Conservation (phyloP, 805 yeast species). For the Candida ascalaphidarum region DNA sequence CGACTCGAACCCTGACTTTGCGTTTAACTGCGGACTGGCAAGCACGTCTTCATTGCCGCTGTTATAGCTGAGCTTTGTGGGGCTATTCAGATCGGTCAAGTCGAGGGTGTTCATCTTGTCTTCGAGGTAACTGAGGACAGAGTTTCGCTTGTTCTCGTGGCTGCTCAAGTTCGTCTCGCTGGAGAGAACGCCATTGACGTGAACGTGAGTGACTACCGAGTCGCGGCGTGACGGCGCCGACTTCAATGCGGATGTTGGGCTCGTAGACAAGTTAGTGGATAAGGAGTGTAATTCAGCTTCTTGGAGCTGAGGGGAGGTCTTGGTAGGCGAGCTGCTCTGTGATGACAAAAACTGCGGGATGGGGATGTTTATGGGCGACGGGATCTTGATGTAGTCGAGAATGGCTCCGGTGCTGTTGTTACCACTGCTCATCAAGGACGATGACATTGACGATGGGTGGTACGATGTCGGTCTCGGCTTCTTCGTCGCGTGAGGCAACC, state of each 20-base stretch:
- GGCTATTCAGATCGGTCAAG: constrained; percentile 21
- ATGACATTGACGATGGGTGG: constrained; percentile 53
- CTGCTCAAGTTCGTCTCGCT: constrained; percentile 10
- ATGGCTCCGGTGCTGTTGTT: constrained; percentile 10
- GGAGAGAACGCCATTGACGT: constrained; percentile 35
- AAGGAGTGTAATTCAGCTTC: too few species aligned
- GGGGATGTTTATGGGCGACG: constrained; percentile 22
- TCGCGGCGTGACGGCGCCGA: constrained; percentile 18
- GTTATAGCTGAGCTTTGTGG: constrained; percentile 5
- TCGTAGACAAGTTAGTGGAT: constrained; percentile 6
- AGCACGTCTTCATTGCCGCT: not conserved
- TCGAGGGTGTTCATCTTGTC: constrained; percentile 36
- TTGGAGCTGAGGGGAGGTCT: constrained; percentile 20
- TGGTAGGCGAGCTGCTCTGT: constrained; percentile 31
- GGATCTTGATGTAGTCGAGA: constrained; percentile 25
- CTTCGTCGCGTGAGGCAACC: constrained; percentile 38
- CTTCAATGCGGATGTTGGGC: constrained; percentile 5
- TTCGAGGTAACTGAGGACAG: constrained; percentile 34
- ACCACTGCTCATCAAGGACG: constrained; percentile 12
- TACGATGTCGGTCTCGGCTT: constrained; percentile 81
- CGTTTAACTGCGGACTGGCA: constrained; percentile 22
- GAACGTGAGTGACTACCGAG: constrained; percentile 34
- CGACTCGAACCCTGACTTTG: constrained; percentile 15
- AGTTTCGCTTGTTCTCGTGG: constrained; percentile 27
- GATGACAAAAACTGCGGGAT: constrained; percentile 28